These are phyloP conservation scores for Neurospora africana DNA, from an alignment of 495 filamentous ascomycete genomes.

Conservation along the genomic window DNA sequence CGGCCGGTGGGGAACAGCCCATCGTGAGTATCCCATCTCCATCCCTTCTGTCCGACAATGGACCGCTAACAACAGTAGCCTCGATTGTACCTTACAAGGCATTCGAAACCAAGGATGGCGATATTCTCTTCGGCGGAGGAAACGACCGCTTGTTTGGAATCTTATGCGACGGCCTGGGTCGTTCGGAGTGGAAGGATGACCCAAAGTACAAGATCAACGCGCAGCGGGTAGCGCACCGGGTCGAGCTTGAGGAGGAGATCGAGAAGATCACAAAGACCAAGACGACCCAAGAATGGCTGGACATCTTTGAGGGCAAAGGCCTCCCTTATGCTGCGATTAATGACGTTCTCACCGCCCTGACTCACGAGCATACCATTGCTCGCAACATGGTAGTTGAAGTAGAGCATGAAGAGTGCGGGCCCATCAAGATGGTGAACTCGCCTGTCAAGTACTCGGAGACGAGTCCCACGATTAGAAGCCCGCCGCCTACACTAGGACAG, in stretches of 20 bases:
- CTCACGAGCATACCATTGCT: slow-evolving; percentile 77
- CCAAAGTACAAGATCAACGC: slow-evolving; percentile 68
- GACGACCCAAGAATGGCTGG: slow-evolving; percentile 83
- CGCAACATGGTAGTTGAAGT: slow-evolving; percentile 82
- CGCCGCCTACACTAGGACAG: slow-evolving; percentile 80
- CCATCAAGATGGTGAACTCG: slow-evolving; percentile 85
- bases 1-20: slow-evolving; percentile 89
- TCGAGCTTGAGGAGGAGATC: slow-evolving; percentile 64
- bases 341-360: slow-evolving; percentile 73
- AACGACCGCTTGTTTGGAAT: slow-evolving; percentile 88
- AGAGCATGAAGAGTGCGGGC: slow-evolving; percentile 71
- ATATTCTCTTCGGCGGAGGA: slow-evolving; percentile 84
- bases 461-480: slow-evolving; percentile 61
- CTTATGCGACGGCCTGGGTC: slow-evolving; percentile 66
- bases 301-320: slow-evolving; percentile 76
- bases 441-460: slow-evolving; percentile 90
- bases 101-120: slow-evolving; percentile 87
- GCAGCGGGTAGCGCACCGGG: slow-evolving; percentile 68
- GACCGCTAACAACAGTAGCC: slow-evolving; percentile 39
- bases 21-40: slow-evolving; percentile 51
- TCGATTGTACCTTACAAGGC: slow-evolving; percentile 92
- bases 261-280: slow-evolving; percentile 61
- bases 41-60: not conserved
- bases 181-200: slow-evolving; percentile 71
- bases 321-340: slow-evolving; percentile 95